Percentiles rank a stretch among this genome's conserved stretches.
These are phyloP conservation scores for Dendrobium nobile DNA, from an alignment of 106 monocot species.

Conservation along the genomic window DNA sequence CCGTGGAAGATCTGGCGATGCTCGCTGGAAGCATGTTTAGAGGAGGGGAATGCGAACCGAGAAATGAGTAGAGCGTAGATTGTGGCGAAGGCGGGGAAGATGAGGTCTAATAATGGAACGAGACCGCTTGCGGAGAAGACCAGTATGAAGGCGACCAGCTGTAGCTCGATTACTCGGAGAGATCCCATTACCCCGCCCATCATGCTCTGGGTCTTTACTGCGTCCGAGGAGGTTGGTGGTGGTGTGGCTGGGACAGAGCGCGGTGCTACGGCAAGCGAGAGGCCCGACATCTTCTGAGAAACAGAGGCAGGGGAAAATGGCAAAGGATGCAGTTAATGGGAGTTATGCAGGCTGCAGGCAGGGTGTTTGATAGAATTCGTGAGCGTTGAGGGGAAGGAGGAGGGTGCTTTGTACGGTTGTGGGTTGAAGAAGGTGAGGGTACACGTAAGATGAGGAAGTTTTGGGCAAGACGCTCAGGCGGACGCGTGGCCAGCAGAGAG, in stretches of 20 bases:
- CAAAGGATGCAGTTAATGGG: neutral
- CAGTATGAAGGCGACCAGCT: slow-evolving; percentile 95
- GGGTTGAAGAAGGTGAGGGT: neutral
- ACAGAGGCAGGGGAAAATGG: neutral
- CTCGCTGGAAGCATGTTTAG: neutral
- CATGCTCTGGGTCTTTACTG: slow-evolving; percentile 5
- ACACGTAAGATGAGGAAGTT: slow-evolving; percentile 1
- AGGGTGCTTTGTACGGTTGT: neutral
- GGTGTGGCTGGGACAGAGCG: slow-evolving; percentile 17
- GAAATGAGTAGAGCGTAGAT: slow-evolving; percentile 52
- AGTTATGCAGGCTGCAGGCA: neutral
- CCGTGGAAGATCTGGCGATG: slow-evolving; percentile 32
- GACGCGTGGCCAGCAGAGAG: neutral
- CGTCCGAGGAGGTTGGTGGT: slow-evolving; percentile 7
- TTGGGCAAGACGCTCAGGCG: neutral
- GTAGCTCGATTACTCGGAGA: slow-evolving; percentile 87
- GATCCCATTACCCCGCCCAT: slow-evolving; percentile 73
- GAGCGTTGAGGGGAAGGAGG: neutral
- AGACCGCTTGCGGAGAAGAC: slow-evolving; percentile 96
- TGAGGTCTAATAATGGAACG: slow-evolving; percentile 80
- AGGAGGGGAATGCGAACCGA: slow-evolving; percentile 56
- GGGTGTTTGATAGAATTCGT: neutral
- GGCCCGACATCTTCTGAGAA: slow-evolving; percentile 52
- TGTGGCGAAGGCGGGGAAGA: slow-evolving; percentile 58
- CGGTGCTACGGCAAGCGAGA: slow-evolving; percentile 53